Evolutionary conservation across 2,329 filamentous ascomycete genomes (phyloP).

Genomic region (Fusarium metavorans): DNA sequence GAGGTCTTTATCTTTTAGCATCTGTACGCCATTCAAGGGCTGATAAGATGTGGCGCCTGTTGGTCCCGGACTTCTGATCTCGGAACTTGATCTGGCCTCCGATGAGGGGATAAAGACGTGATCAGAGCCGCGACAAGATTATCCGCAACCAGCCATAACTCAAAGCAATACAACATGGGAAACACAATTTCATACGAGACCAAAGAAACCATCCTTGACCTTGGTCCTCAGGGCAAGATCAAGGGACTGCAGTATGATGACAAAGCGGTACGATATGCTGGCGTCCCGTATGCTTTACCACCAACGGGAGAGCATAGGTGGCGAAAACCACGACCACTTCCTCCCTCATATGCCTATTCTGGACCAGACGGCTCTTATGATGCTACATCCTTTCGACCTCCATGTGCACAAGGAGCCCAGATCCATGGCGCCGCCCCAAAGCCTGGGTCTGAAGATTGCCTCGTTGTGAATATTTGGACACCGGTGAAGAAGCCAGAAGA

Average conservation of each 20-base stretch:
- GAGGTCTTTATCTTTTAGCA: neutral
- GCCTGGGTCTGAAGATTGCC: slow-evolving; percentile 55
- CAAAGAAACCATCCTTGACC: slow-evolving; percentile 1
- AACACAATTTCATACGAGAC: slow-evolving; percentile 25
- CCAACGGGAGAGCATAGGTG: slow-evolving; percentile 53
- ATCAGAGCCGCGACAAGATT: neutral
- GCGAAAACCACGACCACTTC: slow-evolving; percentile 52
- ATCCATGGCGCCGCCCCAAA: slow-evolving; percentile 43
- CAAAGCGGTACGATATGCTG: slow-evolving; percentile 49
- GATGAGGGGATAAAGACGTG: neutral
- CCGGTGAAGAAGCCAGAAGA: slow-evolving; percentile 44
- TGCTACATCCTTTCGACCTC: slow-evolving; percentile 49
- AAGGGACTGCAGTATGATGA: slow-evolving; percentile 49
- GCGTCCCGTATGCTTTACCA: slow-evolving; percentile 54
- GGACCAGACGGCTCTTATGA: slow-evolving; percentile 47
- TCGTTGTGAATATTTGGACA: slow-evolving; percentile 61
- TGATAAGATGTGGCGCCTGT: neutral
- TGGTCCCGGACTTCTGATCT: neutral
- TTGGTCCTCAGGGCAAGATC: slow-evolving; percentile 43
- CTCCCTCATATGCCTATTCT: slow-evolving; percentile 45
- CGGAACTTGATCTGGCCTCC: neutral
- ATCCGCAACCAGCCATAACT: too few relatives aligned
- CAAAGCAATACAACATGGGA: slow-evolving; percentile 3
- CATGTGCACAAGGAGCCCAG: slow-evolving; percentile 54
- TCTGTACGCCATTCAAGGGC: neutral